These are phyloP conservation scores for Hygrocybe coccinea DNA, from an alignment of 768 basidiomycete genomes.

Conservation along the genomic window DNA sequence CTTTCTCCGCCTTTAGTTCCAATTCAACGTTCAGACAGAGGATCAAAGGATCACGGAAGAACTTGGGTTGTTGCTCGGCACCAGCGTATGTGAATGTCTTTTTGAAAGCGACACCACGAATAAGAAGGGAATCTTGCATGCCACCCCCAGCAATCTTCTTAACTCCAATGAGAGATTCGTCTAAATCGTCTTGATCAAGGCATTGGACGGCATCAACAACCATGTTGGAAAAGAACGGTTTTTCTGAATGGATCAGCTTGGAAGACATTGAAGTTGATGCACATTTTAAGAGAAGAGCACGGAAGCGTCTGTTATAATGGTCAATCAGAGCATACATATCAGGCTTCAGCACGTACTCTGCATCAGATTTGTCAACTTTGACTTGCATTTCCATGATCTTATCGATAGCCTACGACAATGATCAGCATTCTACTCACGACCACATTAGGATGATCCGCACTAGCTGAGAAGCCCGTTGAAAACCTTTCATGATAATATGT, in stretches of 20 bases:
- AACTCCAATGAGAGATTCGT: constrained; percentile 93
- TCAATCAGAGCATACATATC: constrained; percentile 11
- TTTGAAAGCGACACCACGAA: constrained; percentile 94
- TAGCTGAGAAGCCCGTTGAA: constrained; percentile 79
- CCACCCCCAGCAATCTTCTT: constrained; percentile 98
- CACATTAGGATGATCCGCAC: constrained; percentile 41
- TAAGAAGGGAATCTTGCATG: constrained; percentile 90
- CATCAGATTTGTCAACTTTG: constrained; percentile 81
- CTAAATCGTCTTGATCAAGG: constrained; percentile 88
- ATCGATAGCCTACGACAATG: constrained; percentile 60
- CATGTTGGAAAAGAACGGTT: constrained; percentile 98
- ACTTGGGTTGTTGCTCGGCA: constrained; percentile 97
- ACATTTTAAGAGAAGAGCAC: constrained; percentile 89
- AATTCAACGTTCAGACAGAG: constrained; percentile 96
- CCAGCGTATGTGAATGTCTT: constrained; percentile 99
- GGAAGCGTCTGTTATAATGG: constrained; percentile 65
- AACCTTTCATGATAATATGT: constrained; percentile 97
- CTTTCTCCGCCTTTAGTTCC: constrained; percentile 98
- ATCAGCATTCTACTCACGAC: constrained; percentile 11
- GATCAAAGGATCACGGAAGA: constrained; percentile 82
- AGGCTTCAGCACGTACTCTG: constrained; percentile 57
- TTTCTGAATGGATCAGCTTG: constrained; percentile 97
- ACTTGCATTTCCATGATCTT: constrained; percentile 88
- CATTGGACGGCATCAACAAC: constrained; percentile 95
- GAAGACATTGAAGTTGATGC: constrained; percentile 99